Conservation (phyloP, 176 grass and related monocot genomes). For the Carex parvula region DNA sequence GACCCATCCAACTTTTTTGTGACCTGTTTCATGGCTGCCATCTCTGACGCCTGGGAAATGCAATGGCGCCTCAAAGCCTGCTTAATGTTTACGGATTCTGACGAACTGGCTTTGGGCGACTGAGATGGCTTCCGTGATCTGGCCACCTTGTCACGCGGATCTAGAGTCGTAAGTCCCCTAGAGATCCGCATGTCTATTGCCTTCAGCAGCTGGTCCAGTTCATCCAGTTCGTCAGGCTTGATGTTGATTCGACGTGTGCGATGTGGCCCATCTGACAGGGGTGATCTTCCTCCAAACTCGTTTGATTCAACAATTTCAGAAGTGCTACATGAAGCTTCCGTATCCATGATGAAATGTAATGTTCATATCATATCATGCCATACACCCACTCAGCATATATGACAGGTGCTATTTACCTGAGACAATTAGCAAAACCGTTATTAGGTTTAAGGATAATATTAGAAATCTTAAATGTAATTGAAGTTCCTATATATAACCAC, state of each 20-base stretch:
- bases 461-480: neutral
- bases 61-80: conserved; percentile 77
- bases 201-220: conserved; percentile 70
- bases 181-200: conserved; percentile 65
- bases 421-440: neutral
- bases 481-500: neutral
- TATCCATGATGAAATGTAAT: conserved; percentile 27
- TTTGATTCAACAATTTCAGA: conserved; percentile 92
- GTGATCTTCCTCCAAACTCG: conserved; percentile 40
- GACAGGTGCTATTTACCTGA: neutral
- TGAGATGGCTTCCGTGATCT: conserved; percentile 41
- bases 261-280: conserved; percentile 30
- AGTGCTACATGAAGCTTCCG: conserved; percentile 59
- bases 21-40: conserved; percentile 75
- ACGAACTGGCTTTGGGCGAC: conserved; percentile 57
- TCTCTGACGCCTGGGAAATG: conserved; percentile 95
- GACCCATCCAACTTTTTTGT: conserved; percentile 49
- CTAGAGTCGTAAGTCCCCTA: conserved; percentile 22
- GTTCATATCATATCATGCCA: conserved; percentile 14
- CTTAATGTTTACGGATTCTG: conserved; percentile 85
- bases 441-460: neutral
- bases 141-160: conserved; percentile 41
- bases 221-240: conserved; percentile 46
- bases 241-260: conserved; percentile 50
- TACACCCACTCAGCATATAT: neutral